Conservation (phyloP, 371 early-diverging fungal genomes). For the Mucor lusitanicus region DNA sequence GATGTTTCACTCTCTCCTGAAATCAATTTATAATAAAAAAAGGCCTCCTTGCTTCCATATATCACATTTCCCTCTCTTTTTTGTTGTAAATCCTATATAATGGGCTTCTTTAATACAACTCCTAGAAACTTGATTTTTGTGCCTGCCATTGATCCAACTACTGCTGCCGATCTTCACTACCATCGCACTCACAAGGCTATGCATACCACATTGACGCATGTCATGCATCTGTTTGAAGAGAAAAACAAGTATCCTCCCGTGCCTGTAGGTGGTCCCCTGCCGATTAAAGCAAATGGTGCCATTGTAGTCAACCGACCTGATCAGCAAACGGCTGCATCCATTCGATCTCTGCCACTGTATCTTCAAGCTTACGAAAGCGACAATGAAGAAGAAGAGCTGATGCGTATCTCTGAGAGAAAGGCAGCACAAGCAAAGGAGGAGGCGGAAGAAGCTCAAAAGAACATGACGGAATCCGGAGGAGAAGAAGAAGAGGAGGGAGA, state of each 20-base stretch:
- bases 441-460: neutral
- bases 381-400: neutral
- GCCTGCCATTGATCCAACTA: neutral
- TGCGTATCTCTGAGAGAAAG: neutral
- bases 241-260: slow-evolving; percentile 10
- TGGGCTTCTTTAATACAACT: neutral
- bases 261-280: slow-evolving; percentile 14
- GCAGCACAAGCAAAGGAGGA: neutral
- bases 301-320: slow-evolving; percentile 25
- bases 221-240: slow-evolving; percentile 22
- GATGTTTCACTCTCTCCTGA: neutral
- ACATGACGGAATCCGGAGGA: neutral
- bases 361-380: neutral
- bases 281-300: slow-evolving; percentile 30
- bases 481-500: neutral
- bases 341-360: neutral
- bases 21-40: neutral
- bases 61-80: neutral
- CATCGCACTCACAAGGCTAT: neutral
- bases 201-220: slow-evolving; percentile 10
- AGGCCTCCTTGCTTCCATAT: neutral
- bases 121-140: neutral
- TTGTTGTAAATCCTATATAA: neutral
- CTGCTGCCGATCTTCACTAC: neutral
- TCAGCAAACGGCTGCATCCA: neutral